Percentiles rank a stretch among this genome's conserved stretches.
phyloP scores from a whole-genome alignment of 345 rosid genomes.

The Hibiscus tridactylites region DNA sequence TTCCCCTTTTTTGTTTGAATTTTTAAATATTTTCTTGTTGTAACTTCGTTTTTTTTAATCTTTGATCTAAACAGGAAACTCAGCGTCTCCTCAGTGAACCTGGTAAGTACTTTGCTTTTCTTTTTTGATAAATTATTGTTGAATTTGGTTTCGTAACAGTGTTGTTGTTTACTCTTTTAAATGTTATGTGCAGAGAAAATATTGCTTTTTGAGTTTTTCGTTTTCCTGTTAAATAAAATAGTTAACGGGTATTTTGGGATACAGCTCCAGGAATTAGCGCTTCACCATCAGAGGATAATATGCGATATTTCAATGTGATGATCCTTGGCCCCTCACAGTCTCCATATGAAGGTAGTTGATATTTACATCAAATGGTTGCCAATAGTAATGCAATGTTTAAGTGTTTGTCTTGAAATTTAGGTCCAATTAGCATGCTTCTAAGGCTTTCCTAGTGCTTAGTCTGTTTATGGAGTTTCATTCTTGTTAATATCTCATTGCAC shows the following conservation, averaged over 20 bases:
- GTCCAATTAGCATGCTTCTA: neutral
- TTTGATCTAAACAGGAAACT: constrained; percentile 57
- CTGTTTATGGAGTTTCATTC: neutral
- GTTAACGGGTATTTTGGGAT: neutral
- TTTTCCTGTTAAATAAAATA: constrained; percentile 3
- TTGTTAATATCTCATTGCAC: neutral
- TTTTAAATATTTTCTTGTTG: neutral
- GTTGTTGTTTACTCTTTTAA: neutral
- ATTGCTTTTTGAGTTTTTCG: neutral
- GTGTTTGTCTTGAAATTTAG: neutral
- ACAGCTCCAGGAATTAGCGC: constrained; percentile 97
- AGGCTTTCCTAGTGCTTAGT: neutral
- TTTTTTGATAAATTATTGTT: neutral
- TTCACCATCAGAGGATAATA: constrained; percentile 91
- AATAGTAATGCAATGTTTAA: neutral
- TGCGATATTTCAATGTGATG: constrained; percentile 95
- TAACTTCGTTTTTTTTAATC: neutral
- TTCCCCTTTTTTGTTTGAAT: neutral
- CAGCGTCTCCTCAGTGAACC: constrained; percentile 99
- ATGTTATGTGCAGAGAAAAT: neutral
- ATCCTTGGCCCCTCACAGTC: constrained; percentile 95
- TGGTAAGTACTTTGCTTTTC: constrained; percentile 32
- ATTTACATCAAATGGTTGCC: neutral
- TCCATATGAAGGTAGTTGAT: constrained; percentile 76
- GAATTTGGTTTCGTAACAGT: neutral